Evolutionary conservation across 1,284 basidiomycete genomes (phyloP).

Genomic region (Pseudozyma thailandica): DNA sequence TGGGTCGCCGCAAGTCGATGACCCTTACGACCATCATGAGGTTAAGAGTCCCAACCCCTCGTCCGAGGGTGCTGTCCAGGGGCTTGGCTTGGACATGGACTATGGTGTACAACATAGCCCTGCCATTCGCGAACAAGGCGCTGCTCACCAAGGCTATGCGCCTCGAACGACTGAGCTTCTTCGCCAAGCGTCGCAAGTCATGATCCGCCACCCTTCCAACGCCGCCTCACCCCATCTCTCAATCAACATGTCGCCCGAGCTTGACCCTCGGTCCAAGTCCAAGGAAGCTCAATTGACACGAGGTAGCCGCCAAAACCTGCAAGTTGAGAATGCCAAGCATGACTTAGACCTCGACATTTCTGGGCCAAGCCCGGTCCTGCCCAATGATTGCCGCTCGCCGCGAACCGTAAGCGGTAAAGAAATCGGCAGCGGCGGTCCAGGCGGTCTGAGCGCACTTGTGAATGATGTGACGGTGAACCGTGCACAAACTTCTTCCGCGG

Average conservation of each 20-base stretch:
- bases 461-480: constrained; percentile 26
- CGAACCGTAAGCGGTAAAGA: constrained; percentile 34
- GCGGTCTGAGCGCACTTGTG: constrained; percentile 15
- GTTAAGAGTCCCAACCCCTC: neutral
- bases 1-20: constrained; percentile 21
- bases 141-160: constrained; percentile 20
- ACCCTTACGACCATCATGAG: neutral
- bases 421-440: constrained; percentile 12
- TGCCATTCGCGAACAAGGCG: constrained; percentile 1
- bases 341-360: constrained; percentile 18
- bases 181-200: constrained; percentile 23
- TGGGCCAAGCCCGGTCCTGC: constrained; percentile 38
- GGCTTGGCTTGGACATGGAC: constrained; percentile 33
- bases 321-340: neutral
- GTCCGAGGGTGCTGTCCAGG: constrained; percentile 6
- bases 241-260: constrained; percentile 43
- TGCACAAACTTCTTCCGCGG: constrained; percentile 14
- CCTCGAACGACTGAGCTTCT: constrained; percentile 34
- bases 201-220: constrained; percentile 5
- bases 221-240: constrained; percentile 35
- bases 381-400: constrained; percentile 42
- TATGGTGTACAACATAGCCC: neutral
- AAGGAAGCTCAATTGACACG: constrained; percentile 25
- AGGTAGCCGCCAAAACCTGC: constrained; percentile 10
- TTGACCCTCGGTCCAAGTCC: constrained; percentile 16